Percentiles rank a stretch among this genome's conserved stretches.
phyloP scores from a whole-genome alignment of 73 alveolate genomes.

The Paramecium octaurelia region DNA sequence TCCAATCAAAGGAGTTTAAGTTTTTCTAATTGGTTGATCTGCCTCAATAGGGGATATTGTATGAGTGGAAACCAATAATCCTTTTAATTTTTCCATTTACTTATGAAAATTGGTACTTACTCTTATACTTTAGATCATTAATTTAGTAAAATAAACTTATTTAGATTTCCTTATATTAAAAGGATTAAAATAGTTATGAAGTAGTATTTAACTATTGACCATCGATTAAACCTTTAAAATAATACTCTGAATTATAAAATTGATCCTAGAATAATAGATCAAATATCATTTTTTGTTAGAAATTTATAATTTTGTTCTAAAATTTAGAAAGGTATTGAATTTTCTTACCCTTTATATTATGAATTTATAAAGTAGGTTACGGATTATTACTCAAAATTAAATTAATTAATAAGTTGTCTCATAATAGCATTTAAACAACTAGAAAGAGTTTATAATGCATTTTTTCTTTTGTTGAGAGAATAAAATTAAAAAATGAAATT shows the following conservation, averaged over 20 bases:
- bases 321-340: too few relatives aligned
- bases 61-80: neutral
- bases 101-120: neutral
- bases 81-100: neutral
- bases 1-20: neutral
- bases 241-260: neutral
- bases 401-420: too few relatives aligned
- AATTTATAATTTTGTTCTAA: too few relatives aligned
- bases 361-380: too few relatives aligned
- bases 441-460: too few relatives aligned
- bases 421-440: too few relatives aligned
- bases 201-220: neutral
- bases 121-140: neutral
- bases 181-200: neutral
- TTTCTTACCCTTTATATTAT: too few relatives aligned
- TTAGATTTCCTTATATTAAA: neutral
- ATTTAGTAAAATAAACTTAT: neutral
- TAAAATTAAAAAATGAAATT: too few relatives aligned
- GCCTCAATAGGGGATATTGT: neutral
- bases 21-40: neutral
- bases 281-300: too few relatives aligned
- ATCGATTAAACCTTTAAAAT: neutral
- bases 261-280: neutral
- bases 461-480: too few relatives aligned
- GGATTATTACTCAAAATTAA: too few relatives aligned